Evolutionary conservation across 2,329 filamentous ascomycete species (phyloP).

Genomic region (Purpureocillium takamizusanense): DNA sequence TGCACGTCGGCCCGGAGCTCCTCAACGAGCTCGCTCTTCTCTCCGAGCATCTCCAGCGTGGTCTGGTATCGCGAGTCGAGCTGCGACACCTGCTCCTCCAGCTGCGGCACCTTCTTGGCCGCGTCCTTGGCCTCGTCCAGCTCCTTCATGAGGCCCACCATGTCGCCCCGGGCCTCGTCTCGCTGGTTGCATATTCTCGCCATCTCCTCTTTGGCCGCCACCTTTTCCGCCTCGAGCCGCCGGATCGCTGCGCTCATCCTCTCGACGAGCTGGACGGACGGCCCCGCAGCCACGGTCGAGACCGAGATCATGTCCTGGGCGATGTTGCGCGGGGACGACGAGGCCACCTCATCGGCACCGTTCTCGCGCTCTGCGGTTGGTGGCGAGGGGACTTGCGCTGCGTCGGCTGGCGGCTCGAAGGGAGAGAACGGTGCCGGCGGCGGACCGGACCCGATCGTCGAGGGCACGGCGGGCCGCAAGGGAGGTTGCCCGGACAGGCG

Average conservation of each 20-base stretch:
- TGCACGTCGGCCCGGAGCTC: slow-evolving; percentile 82
- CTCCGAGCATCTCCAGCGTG: slow-evolving; percentile 86
- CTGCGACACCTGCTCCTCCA: slow-evolving; percentile 60
- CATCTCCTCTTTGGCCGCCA: slow-evolving; percentile 80
- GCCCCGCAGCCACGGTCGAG: slow-evolving; percentile 82
- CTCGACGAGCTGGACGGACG: slow-evolving; percentile 90
- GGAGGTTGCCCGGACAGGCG: slow-evolving; percentile 41
- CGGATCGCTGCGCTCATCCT: slow-evolving; percentile 91
- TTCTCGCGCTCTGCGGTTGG: slow-evolving; percentile 39
- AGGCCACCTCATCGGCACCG: slow-evolving; percentile 34
- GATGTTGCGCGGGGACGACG: slow-evolving; percentile 56
- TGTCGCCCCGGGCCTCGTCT: slow-evolving; percentile 84
- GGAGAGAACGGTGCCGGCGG: slow-evolving; percentile 35
- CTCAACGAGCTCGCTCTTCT: slow-evolving; percentile 93
- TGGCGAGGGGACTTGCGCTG: slow-evolving; percentile 23
- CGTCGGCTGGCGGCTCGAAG: slow-evolving; percentile 31
- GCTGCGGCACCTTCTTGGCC: slow-evolving; percentile 47
- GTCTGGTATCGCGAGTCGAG: slow-evolving; percentile 78
- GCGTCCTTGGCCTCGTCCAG: slow-evolving; percentile 59
- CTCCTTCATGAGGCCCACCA: slow-evolving; percentile 85
- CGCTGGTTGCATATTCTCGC: slow-evolving; percentile 71
- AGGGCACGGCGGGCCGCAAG: slow-evolving; percentile 16
- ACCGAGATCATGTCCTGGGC: slow-evolving; percentile 81
- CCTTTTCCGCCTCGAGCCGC: slow-evolving; percentile 84
- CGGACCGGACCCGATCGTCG: slow-evolving; percentile 25